Conservation (phyloP, 1,139 yeast genomes). For the Candida freyschussii region DNA sequence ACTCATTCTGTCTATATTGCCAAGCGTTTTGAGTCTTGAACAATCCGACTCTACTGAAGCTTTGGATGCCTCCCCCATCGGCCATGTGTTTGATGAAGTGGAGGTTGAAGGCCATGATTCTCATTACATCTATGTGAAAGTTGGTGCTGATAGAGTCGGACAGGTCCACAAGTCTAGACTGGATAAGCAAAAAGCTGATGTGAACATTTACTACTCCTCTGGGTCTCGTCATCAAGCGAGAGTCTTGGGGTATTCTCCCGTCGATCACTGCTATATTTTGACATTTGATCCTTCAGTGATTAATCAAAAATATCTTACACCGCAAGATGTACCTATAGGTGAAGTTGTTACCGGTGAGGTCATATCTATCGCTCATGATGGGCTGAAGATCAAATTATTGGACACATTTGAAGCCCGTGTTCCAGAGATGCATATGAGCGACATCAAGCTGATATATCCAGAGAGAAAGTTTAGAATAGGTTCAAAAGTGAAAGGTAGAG, state of each 20-base stretch:
- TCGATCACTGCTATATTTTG: conserved; percentile 64
- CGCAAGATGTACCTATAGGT: conserved; percentile 75
- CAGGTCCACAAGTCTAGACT: conserved; percentile 72
- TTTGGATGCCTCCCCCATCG: conserved; percentile 71
- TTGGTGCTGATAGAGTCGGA: conserved; percentile 56
- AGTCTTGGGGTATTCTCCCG: conserved; percentile 60
- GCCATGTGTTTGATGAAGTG: conserved; percentile 63
- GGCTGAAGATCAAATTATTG: conserved; percentile 61
- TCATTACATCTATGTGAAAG: conserved; percentile 49
- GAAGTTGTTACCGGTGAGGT: conserved; percentile 58
- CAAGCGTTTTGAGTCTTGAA: conserved; percentile 41
- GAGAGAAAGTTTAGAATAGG: conserved; percentile 90
- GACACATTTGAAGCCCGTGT: conserved; percentile 70
- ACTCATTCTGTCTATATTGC: conserved; percentile 59
- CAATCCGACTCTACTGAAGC: conserved; percentile 23
- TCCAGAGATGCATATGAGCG: conserved; percentile 75
- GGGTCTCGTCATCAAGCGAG: conserved; percentile 76
- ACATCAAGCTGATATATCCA: conserved; percentile 77
- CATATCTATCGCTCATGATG: conserved; percentile 60
- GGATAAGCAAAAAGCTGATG: conserved; percentile 44
- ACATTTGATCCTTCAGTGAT: conserved; percentile 65
- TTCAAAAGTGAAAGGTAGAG: conserved; percentile 71
- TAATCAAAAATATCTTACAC: conserved; percentile 57
- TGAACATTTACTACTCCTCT: conserved; percentile 40
- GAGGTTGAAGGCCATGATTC: conserved; percentile 56